phyloP scores from a whole-genome alignment of 2,329 filamentous ascomycete species.

The Colletotrichum tanaceti region DNA sequence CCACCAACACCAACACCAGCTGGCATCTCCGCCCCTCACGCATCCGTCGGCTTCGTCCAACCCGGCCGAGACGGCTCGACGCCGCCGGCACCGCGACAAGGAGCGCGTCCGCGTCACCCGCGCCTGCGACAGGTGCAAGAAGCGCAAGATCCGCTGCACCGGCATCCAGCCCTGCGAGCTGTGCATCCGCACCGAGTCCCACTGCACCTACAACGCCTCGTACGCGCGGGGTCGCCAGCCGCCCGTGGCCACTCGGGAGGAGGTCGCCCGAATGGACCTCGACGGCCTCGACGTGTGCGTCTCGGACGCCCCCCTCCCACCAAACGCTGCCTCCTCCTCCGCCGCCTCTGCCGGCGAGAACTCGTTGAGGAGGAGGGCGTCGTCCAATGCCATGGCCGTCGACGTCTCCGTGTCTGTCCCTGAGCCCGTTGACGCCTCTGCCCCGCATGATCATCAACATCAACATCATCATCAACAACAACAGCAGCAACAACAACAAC shows the following conservation, averaged over 20 bases:
- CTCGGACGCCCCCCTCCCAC: too few species aligned
- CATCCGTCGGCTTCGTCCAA: constrained; percentile 15
- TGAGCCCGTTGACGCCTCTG: constrained; percentile 9
- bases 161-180: constrained; percentile 49
- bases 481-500: too few species aligned
- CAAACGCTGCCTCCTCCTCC: background rate
- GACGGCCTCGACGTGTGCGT: constrained; percentile 28
- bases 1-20: background rate
- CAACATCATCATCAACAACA: too few species aligned
- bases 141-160: constrained; percentile 54
- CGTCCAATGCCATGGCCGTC: background rate
- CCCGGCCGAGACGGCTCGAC: constrained; percentile 39
- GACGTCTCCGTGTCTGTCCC: constrained; percentile 3
- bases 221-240: constrained; percentile 61
- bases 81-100: constrained; percentile 35
- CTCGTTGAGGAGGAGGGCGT: constrained; percentile 16
- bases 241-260: constrained; percentile 47
- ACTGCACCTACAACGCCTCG: constrained; percentile 61
- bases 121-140: constrained; percentile 62
- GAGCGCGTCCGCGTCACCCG: constrained; percentile 58
- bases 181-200: constrained; percentile 47
- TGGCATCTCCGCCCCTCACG: constrained; percentile 29
- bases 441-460: too few species aligned
- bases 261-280: constrained; percentile 30
- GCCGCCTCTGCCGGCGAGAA: constrained; percentile 8